Base-by-base conservation (phyloP, 129 eudicot species). In the Chrysanthemum seticuspe region DNA sequence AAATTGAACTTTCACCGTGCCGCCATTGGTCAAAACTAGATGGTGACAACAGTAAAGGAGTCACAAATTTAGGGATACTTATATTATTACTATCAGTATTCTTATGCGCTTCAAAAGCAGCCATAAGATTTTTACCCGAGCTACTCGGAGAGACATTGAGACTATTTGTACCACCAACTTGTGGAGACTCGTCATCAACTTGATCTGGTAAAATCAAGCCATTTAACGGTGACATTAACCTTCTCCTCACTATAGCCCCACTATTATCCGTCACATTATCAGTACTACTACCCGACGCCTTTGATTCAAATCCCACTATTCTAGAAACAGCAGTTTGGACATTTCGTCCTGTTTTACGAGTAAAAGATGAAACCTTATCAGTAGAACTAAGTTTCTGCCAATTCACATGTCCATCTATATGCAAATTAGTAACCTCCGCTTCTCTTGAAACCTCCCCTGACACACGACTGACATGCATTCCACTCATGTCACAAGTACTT, bases 241-340 rank as follows among this genome's bases (percentile, higher is more conserved):
- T 71, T 83, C 85, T 95, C 80, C 88, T 86, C 16, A 86, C 87
- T 12, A 86, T 4, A 1, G 86, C 65, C 9, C 83, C 81, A 60
- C 60, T 84, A 50, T 69, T 75, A 57, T 82, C 89, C 23, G 49
- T 71, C 57, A 57, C 73, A 64, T 62, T 76, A 55, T 70, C 60
- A 44, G 21, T 65, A 40, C 49, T 15, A 64, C 72, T 63, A 70
- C 21, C 72, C 49, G 68, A 51, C 56, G 66, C 64, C 60, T 79
- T 86, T 27, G 97, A 81, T 79, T 88, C 91, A 70, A 95, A 95
- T 5, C 99, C 99, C 70, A 95, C 97, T n/a, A 95, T 76, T 78
- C 99, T 86, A 3, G 95, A 85, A 68, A 84, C 81, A 51, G 99
- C 96, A 65, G 72, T 71, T 65, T 82, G 92, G 23, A 78, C 78